Percentiles rank a stretch among this genome's conserved stretches.
phyloP scores from a whole-genome alignment of 768 basidiomycete species.

The Porphyrellus cyaneotinctus region DNA sequence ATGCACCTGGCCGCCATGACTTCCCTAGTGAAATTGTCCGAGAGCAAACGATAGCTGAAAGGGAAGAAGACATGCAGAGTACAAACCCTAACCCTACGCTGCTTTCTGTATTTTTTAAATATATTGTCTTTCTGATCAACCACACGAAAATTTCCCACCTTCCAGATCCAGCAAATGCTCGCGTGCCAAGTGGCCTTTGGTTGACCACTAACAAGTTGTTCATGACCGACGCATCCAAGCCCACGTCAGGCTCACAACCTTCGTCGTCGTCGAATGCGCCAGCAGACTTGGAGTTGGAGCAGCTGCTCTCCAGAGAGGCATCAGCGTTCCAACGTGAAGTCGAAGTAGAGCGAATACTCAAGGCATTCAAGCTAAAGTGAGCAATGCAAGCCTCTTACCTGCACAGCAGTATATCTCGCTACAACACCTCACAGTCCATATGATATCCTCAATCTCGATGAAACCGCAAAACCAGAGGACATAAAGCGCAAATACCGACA shows the following conservation, averaged over 20 bases:
- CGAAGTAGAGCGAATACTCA: slow-evolving; percentile 88
- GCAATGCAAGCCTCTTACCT: slow-evolving; percentile 22
- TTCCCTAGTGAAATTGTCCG: not conserved
- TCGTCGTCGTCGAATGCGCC: slow-evolving; percentile 1
- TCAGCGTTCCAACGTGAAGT: slow-evolving; percentile 83
- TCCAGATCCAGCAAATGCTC: not conserved
- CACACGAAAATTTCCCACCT: too few relatives aligned
- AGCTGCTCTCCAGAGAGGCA: slow-evolving; percentile 73
- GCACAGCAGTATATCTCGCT: not conserved
- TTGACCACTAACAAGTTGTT: not conserved
- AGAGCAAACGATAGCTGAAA: not conserved
- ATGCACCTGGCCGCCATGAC: slow-evolving; percentile 1
- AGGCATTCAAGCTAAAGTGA: slow-evolving; percentile 95
- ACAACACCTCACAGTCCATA: slow-evolving; percentile 63
- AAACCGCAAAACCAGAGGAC: slow-evolving; percentile 67
- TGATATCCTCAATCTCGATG: slow-evolving; percentile 83
- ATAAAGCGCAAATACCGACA: slow-evolving; percentile 89
- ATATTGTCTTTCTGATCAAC: too few relatives aligned
- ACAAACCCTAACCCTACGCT: too few relatives aligned
- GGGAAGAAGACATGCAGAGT: not conserved
- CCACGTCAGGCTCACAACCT: slow-evolving; percentile 7
- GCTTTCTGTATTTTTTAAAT: too few relatives aligned
- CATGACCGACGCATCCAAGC: slow-evolving; percentile 26
- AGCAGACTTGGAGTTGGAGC: slow-evolving; percentile 65
- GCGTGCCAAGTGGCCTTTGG: not conserved